Base-by-base conservation (phyloP, 139 green algal genomes). In the Chlamydomonas sp. region DNA sequence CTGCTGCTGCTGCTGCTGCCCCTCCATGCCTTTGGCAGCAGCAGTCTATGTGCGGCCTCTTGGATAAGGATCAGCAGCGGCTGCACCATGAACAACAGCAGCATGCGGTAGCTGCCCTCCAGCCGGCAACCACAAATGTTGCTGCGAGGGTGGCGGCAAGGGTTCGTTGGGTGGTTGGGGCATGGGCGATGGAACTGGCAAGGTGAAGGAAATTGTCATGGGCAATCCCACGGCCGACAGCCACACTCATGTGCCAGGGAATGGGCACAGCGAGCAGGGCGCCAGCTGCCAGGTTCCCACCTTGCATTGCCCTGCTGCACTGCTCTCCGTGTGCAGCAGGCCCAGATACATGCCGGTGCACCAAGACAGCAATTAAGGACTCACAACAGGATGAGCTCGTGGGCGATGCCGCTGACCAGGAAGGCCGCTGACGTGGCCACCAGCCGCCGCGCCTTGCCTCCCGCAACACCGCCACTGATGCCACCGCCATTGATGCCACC, bases 321-420 rank as follows among this genome's bases (percentile, higher is more conserved):
- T 49, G 31, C 31, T 49, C 31, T 49, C 31, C 31, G 31, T 49
- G 31, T 49, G 31, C 31, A 20, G 9, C n/a, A 77, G 31, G 5
- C 5, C 72, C 6, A 7, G 31, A 60, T 61, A 15, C 4, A 5
- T 5, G 6, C 6, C 18, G 12, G n/a, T 31, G 9, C 59, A 5
- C 10, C 64, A 20, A 31, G 12, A 80, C 10, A 2, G 1, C 67
- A 18, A 14, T 5, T 0, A 10, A 1, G 9, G 5, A 63, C 89
- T 85, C 69, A 90, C 87, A 62, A 73, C 17, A 88, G 69, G 68
- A 61, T 76, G 16, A 88, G 5, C 81, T 91, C 81, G 74, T 91
- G 87, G 75, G 79, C 80, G n/a, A 88, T 16, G 10, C 87, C 87
- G 76, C 81, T 89, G 17, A 85, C 81, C 15, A 59, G n/a, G 68